A percentile compares a stretch with the other conserved stretches of the same genome.
These are phyloP conservation scores for Drechslerella dactyloides DNA, from an alignment of 2,329 filamentous ascomycete species.

Conservation along the genomic window DNA sequence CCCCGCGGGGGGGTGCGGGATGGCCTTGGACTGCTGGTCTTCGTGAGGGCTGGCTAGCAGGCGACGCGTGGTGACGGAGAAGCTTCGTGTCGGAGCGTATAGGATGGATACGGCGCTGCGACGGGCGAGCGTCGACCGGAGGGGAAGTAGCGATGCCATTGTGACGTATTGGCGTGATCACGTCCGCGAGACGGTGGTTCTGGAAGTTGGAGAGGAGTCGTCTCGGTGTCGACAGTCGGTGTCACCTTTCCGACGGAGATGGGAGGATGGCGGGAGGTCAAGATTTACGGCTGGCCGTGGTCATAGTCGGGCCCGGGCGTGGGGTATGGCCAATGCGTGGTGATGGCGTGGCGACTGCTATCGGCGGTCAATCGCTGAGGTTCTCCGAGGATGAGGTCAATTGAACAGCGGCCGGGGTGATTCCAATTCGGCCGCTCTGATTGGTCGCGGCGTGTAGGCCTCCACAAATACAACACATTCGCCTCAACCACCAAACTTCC, in stretches of 20 bases:
- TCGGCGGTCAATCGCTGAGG: constrained; percentile 19
- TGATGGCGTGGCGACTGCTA: constrained; percentile 20
- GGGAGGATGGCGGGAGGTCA: not conserved
- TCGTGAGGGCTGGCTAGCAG: constrained; percentile 56
- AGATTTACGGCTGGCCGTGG: not conserved
- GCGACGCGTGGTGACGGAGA: constrained; percentile 69
- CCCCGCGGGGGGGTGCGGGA: constrained; percentile 72
- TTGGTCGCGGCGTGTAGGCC: constrained; percentile 24
- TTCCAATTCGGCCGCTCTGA: constrained; percentile 44
- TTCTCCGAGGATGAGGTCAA: constrained; percentile 50
- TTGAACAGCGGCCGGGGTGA: constrained; percentile 33
- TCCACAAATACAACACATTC: constrained; percentile 38
- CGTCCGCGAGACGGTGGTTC: not conserved
- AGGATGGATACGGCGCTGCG: constrained; percentile 55
- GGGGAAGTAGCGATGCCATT: constrained; percentile 61
- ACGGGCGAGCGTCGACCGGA: constrained; percentile 58
- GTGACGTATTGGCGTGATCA: constrained; percentile 48
- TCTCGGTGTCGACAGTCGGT: not conserved
- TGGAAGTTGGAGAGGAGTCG: not conserved
- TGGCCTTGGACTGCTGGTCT: constrained; percentile 53
- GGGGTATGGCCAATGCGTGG: constrained; percentile 6
- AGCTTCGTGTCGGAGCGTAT: constrained; percentile 63
- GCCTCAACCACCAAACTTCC: no score
- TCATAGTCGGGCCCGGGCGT: not conserved
- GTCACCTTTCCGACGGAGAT: not conserved